Evolutionary conservation across 768 basidiomycete genomes (phyloP).

Genomic region (Leccinum broughii): DNA sequence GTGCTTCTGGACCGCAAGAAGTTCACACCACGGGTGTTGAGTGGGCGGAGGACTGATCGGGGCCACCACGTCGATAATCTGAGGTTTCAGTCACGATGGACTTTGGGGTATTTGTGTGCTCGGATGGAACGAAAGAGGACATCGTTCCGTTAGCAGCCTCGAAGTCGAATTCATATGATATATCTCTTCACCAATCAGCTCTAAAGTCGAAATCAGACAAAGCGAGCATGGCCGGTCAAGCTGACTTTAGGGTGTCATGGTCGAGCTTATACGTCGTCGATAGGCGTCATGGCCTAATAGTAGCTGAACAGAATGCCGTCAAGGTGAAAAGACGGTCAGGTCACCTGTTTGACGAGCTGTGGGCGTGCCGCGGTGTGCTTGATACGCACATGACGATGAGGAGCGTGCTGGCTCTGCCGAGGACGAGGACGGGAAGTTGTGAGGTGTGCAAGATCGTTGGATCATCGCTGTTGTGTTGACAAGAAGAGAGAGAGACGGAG

Average conservation of each 20-base stretch:
- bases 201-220: conserved; percentile 38
- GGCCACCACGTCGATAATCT: conserved; percentile 9
- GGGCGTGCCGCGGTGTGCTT: too few species aligned
- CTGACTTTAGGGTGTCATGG: conserved; percentile 76
- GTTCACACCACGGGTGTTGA: conserved; percentile 46
- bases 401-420: too few species aligned
- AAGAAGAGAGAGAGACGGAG: too few species aligned
- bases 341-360: conserved; percentile 72
- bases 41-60: conserved; percentile 38
- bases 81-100: conserved; percentile 25
- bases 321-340: not conserved
- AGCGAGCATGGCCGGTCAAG: conserved; percentile 50
- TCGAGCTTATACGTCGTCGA: conserved; percentile 76
- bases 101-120: conserved; percentile 34
- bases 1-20: conserved; percentile 60
- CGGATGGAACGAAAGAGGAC: conserved; percentile 41
- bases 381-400: too few species aligned
- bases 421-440: too few species aligned
- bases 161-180: conserved; percentile 87
- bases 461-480: too few species aligned
- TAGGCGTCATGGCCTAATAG: conserved; percentile 76
- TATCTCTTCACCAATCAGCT: conserved; percentile 91
- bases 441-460: too few species aligned
- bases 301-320: not conserved
- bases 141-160: conserved; percentile 66